Conservation (phyloP, 179 eudicot species). For the Heliamphora pulchella region DNA sequence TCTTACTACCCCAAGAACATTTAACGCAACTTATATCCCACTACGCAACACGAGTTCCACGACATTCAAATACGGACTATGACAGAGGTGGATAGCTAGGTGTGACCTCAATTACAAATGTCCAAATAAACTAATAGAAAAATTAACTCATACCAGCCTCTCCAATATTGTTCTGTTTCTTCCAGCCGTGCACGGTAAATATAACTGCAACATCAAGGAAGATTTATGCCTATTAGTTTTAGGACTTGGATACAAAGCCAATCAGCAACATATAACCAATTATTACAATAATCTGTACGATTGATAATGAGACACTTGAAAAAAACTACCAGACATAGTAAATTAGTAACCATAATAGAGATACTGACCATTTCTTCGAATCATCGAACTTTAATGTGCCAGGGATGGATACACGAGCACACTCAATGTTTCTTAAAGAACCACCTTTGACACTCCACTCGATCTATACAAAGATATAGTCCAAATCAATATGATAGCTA, state of each 20-base stretch:
- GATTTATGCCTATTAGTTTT: constrained; percentile 1
- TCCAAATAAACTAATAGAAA: not conserved
- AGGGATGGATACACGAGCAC: constrained; percentile 87
- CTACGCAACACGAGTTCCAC: not conserved
- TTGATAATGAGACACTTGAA: not conserved
- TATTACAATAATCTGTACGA: not conserved
- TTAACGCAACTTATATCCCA: not conserved
- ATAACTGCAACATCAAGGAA: constrained; percentile 49
- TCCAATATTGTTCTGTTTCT: constrained; percentile 88
- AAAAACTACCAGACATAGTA: not conserved
- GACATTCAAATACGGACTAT: too few relatives aligned
- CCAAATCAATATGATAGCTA: constrained; percentile 15
- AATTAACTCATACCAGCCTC: constrained; percentile 66
- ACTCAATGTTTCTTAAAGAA: constrained; percentile 71
- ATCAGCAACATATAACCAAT: not conserved
- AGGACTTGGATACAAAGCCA: not conserved
- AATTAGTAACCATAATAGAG: not conserved
- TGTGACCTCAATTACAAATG: not conserved
- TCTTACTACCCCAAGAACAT: not conserved
- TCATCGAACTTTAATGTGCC: constrained; percentile 72
- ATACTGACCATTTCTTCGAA: constrained; percentile 62
- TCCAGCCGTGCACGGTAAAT: constrained; percentile 63
- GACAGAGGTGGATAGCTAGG: too few relatives aligned
- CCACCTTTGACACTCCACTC: constrained; percentile 96
- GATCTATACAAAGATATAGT: constrained; percentile 36